phyloP scores from a whole-genome alignment of 1,139 yeast species.

The Debaryomyces sp. region DNA sequence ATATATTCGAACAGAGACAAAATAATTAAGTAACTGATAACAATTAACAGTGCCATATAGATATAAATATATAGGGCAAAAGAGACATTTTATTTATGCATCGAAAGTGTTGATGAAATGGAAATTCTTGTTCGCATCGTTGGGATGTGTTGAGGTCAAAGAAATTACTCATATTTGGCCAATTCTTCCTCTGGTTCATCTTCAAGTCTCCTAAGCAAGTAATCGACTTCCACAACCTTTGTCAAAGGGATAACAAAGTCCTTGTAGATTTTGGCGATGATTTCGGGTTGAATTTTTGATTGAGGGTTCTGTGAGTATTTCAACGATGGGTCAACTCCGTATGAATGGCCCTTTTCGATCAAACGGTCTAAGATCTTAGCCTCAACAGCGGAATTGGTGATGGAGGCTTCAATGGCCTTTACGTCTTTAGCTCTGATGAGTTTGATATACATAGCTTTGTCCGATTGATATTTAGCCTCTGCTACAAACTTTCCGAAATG shows the following conservation, averaged over 20 bases:
- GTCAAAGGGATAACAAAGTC: slow-evolving; percentile 92
- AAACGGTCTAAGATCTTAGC: slow-evolving; percentile 78
- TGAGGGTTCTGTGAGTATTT: slow-evolving; percentile 68
- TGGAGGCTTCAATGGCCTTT: slow-evolving; percentile 74
- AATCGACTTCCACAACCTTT: slow-evolving; percentile 92
- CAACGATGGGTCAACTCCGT: slow-evolving; percentile 87
- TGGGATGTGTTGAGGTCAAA: neutral
- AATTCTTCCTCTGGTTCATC: slow-evolving; percentile 36
- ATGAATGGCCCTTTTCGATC: slow-evolving; percentile 75
- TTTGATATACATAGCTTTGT: slow-evolving; percentile 62
- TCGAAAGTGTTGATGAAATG: neutral
- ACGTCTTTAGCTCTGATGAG: slow-evolving; percentile 69
- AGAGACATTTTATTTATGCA: neutral
- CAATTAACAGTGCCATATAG: neutral
- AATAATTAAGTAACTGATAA: neutral
- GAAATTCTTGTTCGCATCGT: neutral
- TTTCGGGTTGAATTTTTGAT: slow-evolving; percentile 79
- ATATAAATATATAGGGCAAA: neutral
- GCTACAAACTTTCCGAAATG: slow-evolving; percentile 98
- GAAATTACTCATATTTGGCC: slow-evolving; percentile 3
- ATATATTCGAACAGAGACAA: neutral
- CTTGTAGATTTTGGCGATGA: slow-evolving; percentile 79
- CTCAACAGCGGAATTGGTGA: slow-evolving; percentile 88
- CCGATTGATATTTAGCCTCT: slow-evolving; percentile 82
- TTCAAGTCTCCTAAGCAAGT: slow-evolving; percentile 79